These are phyloP conservation scores for Blumeriella jaapii DNA, from an alignment of 2,329 filamentous ascomycete genomes.

Conservation along the genomic window DNA sequence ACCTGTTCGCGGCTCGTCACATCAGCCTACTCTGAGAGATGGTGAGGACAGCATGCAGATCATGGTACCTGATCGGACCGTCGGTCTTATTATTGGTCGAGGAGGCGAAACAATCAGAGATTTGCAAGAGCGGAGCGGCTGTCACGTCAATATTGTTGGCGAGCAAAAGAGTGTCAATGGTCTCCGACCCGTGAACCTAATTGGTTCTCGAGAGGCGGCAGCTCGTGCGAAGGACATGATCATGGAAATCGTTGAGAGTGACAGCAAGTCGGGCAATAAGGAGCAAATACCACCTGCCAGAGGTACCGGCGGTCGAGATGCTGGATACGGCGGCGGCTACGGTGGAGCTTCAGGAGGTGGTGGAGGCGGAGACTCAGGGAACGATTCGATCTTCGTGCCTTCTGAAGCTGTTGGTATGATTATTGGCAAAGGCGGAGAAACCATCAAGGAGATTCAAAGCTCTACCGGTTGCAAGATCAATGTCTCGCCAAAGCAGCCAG, in stretches of 20 bases:
- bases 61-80: constrained; percentile 88
- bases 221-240: constrained; percentile 76
- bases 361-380: constrained; percentile 53
- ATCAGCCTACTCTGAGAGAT: constrained; percentile 49
- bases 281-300: constrained; percentile 31
- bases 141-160: constrained; percentile 89
- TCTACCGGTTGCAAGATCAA: constrained; percentile 89
- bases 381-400: constrained; percentile 74
- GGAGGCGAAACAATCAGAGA: constrained; percentile 89
- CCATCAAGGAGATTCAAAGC: constrained; percentile 88
- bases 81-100: constrained; percentile 87
- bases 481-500: constrained; percentile 71
- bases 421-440: constrained; percentile 88
- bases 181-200: constrained; percentile 79
- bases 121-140: constrained; percentile 82
- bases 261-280: constrained; percentile 44
- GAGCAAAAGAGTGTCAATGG: constrained; percentile 90
- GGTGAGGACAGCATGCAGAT: constrained; percentile 83
- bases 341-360: constrained; percentile 30
- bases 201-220: constrained; percentile 64
- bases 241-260: constrained; percentile 88
- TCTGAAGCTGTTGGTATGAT: constrained; percentile 94
- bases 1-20: constrained; percentile 22
- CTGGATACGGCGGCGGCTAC: constrained; percentile 32
- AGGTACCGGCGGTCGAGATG: constrained; percentile 34